Base-by-base conservation (phyloP, 352 stramenopile species). In the Globisporangium takayamanum region DNA sequence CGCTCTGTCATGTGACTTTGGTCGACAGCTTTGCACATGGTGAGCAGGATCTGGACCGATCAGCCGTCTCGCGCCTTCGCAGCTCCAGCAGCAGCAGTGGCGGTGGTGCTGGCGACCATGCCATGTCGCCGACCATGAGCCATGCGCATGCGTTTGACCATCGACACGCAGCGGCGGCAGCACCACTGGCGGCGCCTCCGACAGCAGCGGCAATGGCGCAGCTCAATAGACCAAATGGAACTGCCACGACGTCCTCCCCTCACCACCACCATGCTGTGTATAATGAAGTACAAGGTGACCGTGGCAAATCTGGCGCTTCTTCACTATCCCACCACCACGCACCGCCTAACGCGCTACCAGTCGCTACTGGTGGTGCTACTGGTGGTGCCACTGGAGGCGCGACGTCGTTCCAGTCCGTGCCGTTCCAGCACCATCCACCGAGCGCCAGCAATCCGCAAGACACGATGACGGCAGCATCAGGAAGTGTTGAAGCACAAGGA, bases 1-100 rank as follows among this genome's bases (percentile, higher is more conserved):
- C 48, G 14, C 42, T 18, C 47, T 58, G 55, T 57, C 57, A n/a
- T 46, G 57, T 48, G 30, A 58, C 49, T 25, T 67, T 61, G 30
- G 22, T 74, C 26, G 39, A 45, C 56, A 92, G 83, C 45, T 94
- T 91, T 78, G 84, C 84, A n/a, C 84, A 94, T 44, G 80, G 81
- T 45, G 73, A 91, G 49, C 67, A 88, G 45, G 79, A 94, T 53
- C 61, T 92, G 20, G 80, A 67, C 42, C 66, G 54, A 44, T 64
- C 33, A 1, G 33, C 33, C 33, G 33, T 39, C 33, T 39, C 33
- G 33, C 33, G 33, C 5, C 33, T 39, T 12, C 15, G 41, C 15
- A 8, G 16, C 14, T 5, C 28, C 28, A 33, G 28, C 28, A 33
- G 28, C 28, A 33, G 28, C 28, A 33, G 28, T 33, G 41, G 15